Evolutionary conservation across 495 filamentous ascomycete species (phyloP), one percentile per base, ranked within the genome.

Genomic region (Daldinia grandis): DNA sequence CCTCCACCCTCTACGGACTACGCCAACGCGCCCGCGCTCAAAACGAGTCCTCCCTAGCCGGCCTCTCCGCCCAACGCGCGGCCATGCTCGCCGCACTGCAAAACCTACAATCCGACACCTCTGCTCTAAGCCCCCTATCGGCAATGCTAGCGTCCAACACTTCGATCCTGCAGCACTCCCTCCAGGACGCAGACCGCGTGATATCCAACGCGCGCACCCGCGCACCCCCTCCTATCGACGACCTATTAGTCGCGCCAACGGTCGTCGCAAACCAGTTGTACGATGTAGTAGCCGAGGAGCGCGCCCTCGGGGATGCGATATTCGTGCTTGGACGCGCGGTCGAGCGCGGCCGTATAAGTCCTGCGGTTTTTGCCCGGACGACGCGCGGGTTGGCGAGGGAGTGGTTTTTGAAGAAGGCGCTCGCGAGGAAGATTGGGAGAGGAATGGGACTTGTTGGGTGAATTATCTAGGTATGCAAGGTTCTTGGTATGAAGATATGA

Each of bases 191-290:
- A 2, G 94, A 98, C 76, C 82, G 80, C 14, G 90, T 95, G 17
- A 92, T 98, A 19, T 76, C 81, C 28, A 80, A 83, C 4, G 79
- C 81, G 30, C 57, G 58, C 30, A 35, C 40, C 15, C 69, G 69
- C n/a, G 51, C 62, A 25, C 70, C 73, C 2, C 84, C 84, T 6
- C 81, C 78, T 57, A 90, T 98, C 51, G 95, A 99, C 80, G 92
- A 96, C 30, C 83, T 98, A 33, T 84, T 99, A 9, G 93, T 98
- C n/a, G 94, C 94, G 5, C 93, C 94, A 1, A 97, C 94, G 0
- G 92, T 98, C 3, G 94, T 97, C 21, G 93, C 91, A 6, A 92
- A 91, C 72, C 95, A 99, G 84, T 81, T 99, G 60, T 99, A 97
- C 78, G 89, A 91, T 63, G 81, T 94, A 2, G 91, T 92, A 24